Base-by-base conservation (phyloP, 2,329 filamentous ascomycete genomes). In the Penicillium sp. region DNA sequence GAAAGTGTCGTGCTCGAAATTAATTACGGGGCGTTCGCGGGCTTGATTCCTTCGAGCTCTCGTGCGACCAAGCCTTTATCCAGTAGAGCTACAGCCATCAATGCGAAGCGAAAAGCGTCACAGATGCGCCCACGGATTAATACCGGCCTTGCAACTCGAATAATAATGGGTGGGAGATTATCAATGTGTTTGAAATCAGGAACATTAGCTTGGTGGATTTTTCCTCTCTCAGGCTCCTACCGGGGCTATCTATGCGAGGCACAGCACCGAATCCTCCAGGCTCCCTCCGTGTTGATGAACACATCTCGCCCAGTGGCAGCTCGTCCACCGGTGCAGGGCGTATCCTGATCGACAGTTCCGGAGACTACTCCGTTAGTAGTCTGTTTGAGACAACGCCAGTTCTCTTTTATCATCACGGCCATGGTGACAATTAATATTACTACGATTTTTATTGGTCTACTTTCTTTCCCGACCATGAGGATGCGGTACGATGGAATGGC, bases 261-360 rank as follows among this genome's bases (percentile, higher is more conserved):
- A 30, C 44, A 30, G 15, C 40, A 44, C 40, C n/a, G 19, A 22
- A 10, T 44, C 35, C 30, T 10, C 30, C 30, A 33, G 30, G 30
- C 30, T 33, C 30, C 13, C 42, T 15, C 42, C 22, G 22, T 45
- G 26, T 45, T 24, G 5, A 26, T 15, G 42, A 26, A 24, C 44
- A 28, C 63, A 63, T 57, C 15, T 63, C 19, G 24, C 33, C 24
- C 24, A 49, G 40, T 62, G 22, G 22, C 33, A 38, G 51, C 35
- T 53, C 4, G 51, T 53, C 58, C 42, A 10, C 58, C 42, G 5
- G 49, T 40, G 26, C 58, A 65, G 67, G 67, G 67, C 62, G 62
- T 64, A 65, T 55, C 37, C 51, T 24, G 62, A 63, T 63, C 58
- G 54, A 63, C 50, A 56, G 37, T 26, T 26, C 28, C n/a, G 22